A percentile compares a stretch with the other conserved stretches of the same genome.
These are phyloP conservation scores for Cryphonectria nitschkei DNA, from an alignment of 2,329 filamentous ascomycete species.

Conservation along the genomic window DNA sequence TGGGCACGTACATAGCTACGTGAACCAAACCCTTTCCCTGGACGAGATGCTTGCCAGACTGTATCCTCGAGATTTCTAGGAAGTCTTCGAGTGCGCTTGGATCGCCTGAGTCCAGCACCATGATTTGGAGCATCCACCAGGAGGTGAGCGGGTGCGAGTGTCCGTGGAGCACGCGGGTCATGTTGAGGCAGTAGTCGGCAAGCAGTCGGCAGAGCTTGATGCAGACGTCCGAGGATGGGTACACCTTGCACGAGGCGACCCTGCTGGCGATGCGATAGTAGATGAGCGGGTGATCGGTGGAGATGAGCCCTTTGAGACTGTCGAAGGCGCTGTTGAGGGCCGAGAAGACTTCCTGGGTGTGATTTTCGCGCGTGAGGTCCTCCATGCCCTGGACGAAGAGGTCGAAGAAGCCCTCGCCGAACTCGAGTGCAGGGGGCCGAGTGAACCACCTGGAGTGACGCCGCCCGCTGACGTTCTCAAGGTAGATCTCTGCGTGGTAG, in stretches of 20 bases:
- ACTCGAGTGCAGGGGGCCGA: constrained; percentile 1
- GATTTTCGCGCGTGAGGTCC: constrained; percentile 1
- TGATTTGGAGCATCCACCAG: constrained; percentile 6
- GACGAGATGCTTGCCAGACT: constrained; percentile 6
- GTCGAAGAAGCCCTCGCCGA: constrained; percentile 12
- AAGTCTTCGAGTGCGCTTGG: background rate
- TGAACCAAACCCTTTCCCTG: background rate
- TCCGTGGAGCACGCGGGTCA: constrained; percentile 9
- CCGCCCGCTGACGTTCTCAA: background rate
- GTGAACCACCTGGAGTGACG: constrained; percentile 8
- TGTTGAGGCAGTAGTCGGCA: constrained; percentile 2
- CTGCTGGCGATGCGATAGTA: constrained; percentile 7
- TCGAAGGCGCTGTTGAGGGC: constrained; percentile 18
- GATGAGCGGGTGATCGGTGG: constrained; percentile 6
- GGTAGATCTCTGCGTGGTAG: background rate
- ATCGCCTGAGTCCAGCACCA: constrained; percentile 2
- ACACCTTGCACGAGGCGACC: constrained; percentile 5
- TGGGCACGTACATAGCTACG: constrained; percentile 9
- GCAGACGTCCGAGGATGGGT: constrained; percentile 13
- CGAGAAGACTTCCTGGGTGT: constrained; percentile 6
- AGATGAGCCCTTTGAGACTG: constrained; percentile 3
- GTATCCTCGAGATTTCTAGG: constrained; percentile 5
- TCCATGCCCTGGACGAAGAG: constrained; percentile 18
- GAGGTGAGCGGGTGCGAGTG: constrained; percentile 8
- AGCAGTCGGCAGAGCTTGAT: constrained; percentile 8